Base-by-base conservation (phyloP, 768 basidiomycete species). In the Tulasnella sp. region DNA sequence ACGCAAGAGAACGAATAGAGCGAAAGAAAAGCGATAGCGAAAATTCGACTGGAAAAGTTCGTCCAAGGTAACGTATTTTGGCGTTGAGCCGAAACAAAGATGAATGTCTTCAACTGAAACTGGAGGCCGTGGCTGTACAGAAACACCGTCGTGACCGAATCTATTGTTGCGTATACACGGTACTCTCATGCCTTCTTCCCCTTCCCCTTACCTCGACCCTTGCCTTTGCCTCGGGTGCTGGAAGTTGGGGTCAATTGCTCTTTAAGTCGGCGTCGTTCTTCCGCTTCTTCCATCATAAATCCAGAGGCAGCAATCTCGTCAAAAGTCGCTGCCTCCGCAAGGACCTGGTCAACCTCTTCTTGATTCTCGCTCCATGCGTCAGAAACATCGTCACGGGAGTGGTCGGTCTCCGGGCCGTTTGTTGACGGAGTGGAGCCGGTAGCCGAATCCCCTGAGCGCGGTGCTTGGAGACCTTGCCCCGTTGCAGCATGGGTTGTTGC, bases 281-380 rank as follows among this genome's bases (percentile, higher is more conserved):
- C 76, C 48, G 50, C 80, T 60, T 80, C 75, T 48, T 80, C 80
- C 41, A 76, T 54, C 75, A 76, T 60, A 28, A 75, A 69, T 6
- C 80, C 80, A 20, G 46, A 42, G 37, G 44, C 78, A 37, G 24
- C 41, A 54, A 80, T 75, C 31, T 80, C 80, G 58, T 80, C 80
- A 54, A 76, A 80, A 16, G 42, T 41, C 6, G 54, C 48, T 50
- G 78, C 80, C 54, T 80, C 80, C 5, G 73, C 74, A 24, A 80
- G 37, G 28, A 48, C 75, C n/a, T 80, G 2, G 37, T 46, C 48
- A 50, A 60, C 42, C 31, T 80, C 80, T 22, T 76, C 80, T n/a
- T 79, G 48, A 24, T 79, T 72, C 40, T 76, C 80, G 73, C 50
- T 74, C 80, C 75, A 75, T 7, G 73, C 58, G 14, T 60, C 80